Evolutionary conservation across 768 basidiomycete species (phyloP), one percentile per base, ranked within the genome.

Genomic region (Chiua virens): DNA sequence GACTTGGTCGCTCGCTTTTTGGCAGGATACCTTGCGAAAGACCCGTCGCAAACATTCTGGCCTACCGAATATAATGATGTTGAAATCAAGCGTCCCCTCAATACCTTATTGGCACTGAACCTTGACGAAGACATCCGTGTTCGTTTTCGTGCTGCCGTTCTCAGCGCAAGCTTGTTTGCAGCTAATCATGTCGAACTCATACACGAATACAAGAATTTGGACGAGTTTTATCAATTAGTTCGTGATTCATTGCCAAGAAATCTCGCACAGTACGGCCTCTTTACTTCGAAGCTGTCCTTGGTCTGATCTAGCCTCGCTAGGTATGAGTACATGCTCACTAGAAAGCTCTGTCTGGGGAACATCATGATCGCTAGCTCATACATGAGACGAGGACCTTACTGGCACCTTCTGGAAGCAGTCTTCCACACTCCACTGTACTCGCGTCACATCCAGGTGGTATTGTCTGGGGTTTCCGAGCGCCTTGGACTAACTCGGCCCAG

Each of bases 111-210:
- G 11, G 63, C 64, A 23, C 58, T 90, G 58, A 77, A 76, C 20
- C 61, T 69, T n/a, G 89, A 98, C 66, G 68, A 73, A 36, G 95
- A 98, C 63, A 82, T 89, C 18, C 82, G 93, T 28, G 87, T 97
- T 41, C 83, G 96, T 15, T 88, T 93, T 63, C 84, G 89, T 27
- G 80, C 79, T 2, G 87, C 87, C 1, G 71, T 76, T 14, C 67
- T 79, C n/a, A 83, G 75, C 46, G 78, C 84, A 27, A 74, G 74
- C 8, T 64, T 89, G 22, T 84, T 90, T 58, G 72, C 78, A 4
- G 65, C 79, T 3, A 73, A 50, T 9, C 56, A 54, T 20, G 58
- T 54, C 11, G 54, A 47, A 21, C 82, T 17, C 72, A 74, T 41
- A 18, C 54, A 48, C 27, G 50, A 56, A 17, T 54, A 56, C 20